Percentiles rank a stretch among this genome's conserved stretches.
phyloP scores from a whole-genome alignment of 2,329 filamentous ascomycete species.

The Colletotrichum karsti region DNA sequence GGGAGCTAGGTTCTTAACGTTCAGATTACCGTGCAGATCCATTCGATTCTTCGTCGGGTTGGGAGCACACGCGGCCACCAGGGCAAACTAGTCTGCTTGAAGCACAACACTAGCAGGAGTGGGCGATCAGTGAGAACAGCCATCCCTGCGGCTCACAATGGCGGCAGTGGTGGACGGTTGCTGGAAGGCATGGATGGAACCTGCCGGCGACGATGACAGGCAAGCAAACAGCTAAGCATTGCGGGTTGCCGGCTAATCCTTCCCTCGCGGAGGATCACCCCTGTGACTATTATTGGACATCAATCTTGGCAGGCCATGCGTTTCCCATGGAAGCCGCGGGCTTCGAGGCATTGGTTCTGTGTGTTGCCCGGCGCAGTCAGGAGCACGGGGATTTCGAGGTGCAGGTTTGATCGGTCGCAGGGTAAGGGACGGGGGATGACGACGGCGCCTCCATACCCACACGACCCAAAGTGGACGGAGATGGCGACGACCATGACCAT shows the following conservation, averaged over 20 bases:
- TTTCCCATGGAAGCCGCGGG: background rate
- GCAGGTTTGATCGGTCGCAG: background rate
- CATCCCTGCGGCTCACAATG: background rate
- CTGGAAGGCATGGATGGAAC: conserved; percentile 2
- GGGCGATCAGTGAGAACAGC: background rate
- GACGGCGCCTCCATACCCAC: background rate
- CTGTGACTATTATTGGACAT: conserved; percentile 23
- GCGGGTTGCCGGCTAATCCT: conserved; percentile 21
- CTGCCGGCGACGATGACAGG: conserved; percentile 9
- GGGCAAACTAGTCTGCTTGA: background rate
- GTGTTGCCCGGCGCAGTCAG: background rate
- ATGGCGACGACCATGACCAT: conserved; percentile 7
- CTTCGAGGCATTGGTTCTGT: background rate
- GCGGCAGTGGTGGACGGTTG: background rate
- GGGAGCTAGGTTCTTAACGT: background rate
- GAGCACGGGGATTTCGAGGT: background rate
- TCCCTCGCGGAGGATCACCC: conserved; percentile 1
- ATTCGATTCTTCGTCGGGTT: background rate
- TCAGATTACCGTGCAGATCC: conserved; percentile 10
- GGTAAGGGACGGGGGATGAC: background rate
- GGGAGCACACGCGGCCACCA: conserved; percentile 4
- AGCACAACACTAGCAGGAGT: background rate
- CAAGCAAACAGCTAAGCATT: conserved; percentile 20
- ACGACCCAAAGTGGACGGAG: background rate
- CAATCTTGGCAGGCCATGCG: conserved; percentile 17